Percentiles rank a stretch among this genome's conserved stretches.
phyloP scores from a whole-genome alignment of 2,329 filamentous ascomycete species.

The Colletotrichum costaricense region DNA sequence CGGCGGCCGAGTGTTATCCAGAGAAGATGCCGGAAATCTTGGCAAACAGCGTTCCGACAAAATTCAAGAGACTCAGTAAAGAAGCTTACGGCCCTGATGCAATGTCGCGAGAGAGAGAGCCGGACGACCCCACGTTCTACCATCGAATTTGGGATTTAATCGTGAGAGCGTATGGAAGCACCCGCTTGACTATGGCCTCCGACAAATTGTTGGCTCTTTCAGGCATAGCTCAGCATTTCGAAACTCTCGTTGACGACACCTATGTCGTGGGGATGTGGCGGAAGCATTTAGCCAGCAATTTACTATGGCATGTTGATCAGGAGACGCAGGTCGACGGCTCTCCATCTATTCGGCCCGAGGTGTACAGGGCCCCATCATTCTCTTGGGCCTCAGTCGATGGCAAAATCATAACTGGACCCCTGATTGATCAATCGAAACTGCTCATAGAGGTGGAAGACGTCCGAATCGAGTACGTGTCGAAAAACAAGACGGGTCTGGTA shows the following conservation, averaged over 20 bases:
- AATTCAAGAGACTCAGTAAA: slow-evolving; percentile 6
- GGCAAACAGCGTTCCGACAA: background rate
- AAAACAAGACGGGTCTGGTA: background rate
- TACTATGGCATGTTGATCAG: background rate
- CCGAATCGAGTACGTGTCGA: background rate
- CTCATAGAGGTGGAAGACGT: background rate
- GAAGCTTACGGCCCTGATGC: too few species aligned
- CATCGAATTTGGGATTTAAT: background rate
- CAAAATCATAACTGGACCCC: rapidly evolving
- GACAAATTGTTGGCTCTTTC: slow-evolving; percentile 11
- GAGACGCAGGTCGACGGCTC: slow-evolving; percentile 6
- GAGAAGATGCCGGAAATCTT: background rate
- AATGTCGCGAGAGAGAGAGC: rapidly evolving
- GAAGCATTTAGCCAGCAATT: background rate
- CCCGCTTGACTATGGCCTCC: background rate
- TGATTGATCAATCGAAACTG: background rate
- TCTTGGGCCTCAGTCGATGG: slow-evolving; percentile 10
- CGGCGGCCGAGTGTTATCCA: slow-evolving; percentile 10
- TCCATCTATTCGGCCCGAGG: background rate
- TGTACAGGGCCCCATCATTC: background rate
- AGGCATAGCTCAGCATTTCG: background rate
- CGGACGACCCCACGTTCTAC: background rate
- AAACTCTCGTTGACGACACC: background rate
- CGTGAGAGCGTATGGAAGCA: background rate
- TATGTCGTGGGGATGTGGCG: slow-evolving; percentile 16